phyloP scores from a whole-genome alignment of 2,329 filamentous ascomycete species.

The Arachnomyces sp. region DNA sequence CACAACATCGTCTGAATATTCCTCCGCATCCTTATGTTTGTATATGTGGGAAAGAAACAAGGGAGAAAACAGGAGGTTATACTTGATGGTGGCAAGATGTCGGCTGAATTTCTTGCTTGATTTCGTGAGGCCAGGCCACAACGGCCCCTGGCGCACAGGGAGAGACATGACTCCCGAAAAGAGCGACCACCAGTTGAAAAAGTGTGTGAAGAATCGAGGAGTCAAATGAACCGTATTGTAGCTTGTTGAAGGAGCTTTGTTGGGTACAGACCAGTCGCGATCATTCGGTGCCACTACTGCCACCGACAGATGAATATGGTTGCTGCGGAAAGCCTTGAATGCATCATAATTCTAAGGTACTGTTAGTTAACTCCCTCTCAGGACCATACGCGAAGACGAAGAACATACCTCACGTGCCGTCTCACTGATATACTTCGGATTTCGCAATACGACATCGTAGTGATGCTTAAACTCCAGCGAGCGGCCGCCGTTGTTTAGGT shows the following conservation, averaged over 20 bases:
- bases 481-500: constrained; percentile 62
- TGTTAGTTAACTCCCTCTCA: constrained; percentile 14
- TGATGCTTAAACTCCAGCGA: constrained; percentile 88
- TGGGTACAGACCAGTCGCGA: constrained; percentile 74
- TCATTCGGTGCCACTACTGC: constrained; percentile 81
- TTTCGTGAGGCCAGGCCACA: constrained; percentile 91
- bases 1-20: constrained; percentile 68
- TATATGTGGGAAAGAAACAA: constrained; percentile 95
- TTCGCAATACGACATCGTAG: constrained; percentile 80
- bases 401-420: constrained; percentile 42
- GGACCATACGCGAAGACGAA: neutral
- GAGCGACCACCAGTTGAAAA: constrained; percentile 95
- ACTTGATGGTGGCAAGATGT: constrained; percentile 97
- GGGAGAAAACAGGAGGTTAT: constrained; percentile 84
- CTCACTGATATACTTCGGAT: constrained; percentile 63
- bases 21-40: constrained; percentile 93
- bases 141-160: constrained; percentile 80
- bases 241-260: constrained; percentile 69
- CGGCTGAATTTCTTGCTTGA: constrained; percentile 97
- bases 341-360: constrained; percentile 65
- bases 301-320: constrained; percentile 93
- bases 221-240: constrained; percentile 96
- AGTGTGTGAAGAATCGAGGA: constrained; percentile 95
- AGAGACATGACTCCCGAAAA: constrained; percentile 93
- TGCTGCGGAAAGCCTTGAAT: constrained; percentile 91